Evolutionary conservation across 352 stramenopile species (phyloP), one percentile per base, ranked within the genome.

Genomic region (Globisporangium spinosum): DNA sequence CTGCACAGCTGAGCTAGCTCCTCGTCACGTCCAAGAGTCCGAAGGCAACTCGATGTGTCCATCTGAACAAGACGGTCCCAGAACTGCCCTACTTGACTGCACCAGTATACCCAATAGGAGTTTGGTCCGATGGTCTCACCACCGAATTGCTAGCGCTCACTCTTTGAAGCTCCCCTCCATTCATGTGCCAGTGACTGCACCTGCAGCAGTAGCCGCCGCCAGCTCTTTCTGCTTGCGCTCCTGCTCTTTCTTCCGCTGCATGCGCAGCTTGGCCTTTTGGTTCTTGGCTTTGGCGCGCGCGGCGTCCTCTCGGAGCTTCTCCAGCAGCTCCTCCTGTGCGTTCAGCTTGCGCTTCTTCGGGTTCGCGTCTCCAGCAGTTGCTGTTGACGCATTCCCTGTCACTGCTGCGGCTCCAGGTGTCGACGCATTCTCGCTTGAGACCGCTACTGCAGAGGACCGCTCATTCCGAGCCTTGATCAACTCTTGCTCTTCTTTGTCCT

Each of bases 171-270:
- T 25, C 34, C 23, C 8, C 49, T 17, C 20, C 49, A 57, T 35
- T 34, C 57, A 17, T 0, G 29, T 20, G 3, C 10, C 20, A 62
- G 34, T 2, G 7, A 2, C 3, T 54, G n/a, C 35, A 17, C 8
- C 35, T 2, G 12, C 8, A 35, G 34, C n/a, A 38, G 58, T 23
- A 27, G 54, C 27, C 55, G 27, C 51, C 23, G 57, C 23, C 17
- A 69, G 40, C 29, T 34, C 32, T 15, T 71, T 65, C 45, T 76
- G 59, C 58, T 72, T 65, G n/a, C 70, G 70, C 65, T 80, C 74
- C 53, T 89, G 67, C 58, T 89, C 76, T 68, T 90, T 94, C 73
- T 94, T 94, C 58, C 82, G 80, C 73, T 92, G 82, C 59, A 84
- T 62, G n/a, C 84, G 82, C 67, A 80, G 68, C 63, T 92, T 94